Evolutionary conservation across 108 stramenopile genomes (phyloP).

Genomic region (Skeletonema marinoi): DNA sequence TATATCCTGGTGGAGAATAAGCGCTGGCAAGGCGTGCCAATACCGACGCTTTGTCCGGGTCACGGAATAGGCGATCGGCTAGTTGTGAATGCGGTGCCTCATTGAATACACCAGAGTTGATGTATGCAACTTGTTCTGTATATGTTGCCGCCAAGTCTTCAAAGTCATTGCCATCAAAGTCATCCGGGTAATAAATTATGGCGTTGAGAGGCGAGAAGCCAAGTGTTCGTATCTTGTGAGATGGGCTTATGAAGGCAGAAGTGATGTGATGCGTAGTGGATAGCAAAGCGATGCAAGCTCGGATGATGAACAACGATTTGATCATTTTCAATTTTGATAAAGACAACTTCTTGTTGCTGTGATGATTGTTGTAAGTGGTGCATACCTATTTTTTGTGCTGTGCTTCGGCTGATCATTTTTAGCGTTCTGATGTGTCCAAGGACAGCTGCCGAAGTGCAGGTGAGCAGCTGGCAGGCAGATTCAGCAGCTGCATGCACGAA

Average conservation of each 20-base stretch:
- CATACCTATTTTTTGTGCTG: too few relatives aligned
- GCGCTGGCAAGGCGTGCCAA: constrained; percentile 26
- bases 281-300: background rate
- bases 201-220: background rate
- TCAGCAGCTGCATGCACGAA: too few relatives aligned
- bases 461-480: too few relatives aligned
- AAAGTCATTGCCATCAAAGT: background rate
- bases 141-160: background rate
- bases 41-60: background rate
- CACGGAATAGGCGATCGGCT: background rate
- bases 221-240: background rate
- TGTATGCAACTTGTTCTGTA: background rate
- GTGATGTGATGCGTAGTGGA: background rate
- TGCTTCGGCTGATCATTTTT: too few relatives aligned
- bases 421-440: too few relatives aligned
- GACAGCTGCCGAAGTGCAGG: too few relatives aligned
- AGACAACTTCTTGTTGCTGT: too few relatives aligned
- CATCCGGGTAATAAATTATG: constrained; percentile 13
- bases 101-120: background rate
- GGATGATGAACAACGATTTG: background rate
- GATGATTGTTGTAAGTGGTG: too few relatives aligned
- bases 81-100: background rate
- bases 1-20: constrained; percentile 12
- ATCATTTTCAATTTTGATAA: background rate
- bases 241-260: background rate